A percentile compares a stretch with the other conserved stretches of the same genome.
These are phyloP conservation scores for Paecilomyces dactylethromorphus DNA, from an alignment of 2,329 filamentous ascomycete species.

Conservation along the genomic window DNA sequence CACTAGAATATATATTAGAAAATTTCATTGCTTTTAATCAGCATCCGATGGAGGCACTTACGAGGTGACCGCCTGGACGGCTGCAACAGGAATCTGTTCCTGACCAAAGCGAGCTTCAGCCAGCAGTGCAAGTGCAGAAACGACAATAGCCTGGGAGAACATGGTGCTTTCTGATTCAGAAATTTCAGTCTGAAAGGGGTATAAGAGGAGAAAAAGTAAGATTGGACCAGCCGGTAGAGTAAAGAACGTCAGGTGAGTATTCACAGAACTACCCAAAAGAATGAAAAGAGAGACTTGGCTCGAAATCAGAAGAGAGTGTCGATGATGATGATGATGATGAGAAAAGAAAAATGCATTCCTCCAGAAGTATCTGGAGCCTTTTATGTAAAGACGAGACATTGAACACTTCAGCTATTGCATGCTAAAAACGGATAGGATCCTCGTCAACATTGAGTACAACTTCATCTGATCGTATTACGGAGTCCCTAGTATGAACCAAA, in stretches of 20 bases:
- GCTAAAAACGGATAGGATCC: neutral
- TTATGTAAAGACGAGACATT: neutral
- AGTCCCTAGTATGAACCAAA: neutral
- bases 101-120: neutral
- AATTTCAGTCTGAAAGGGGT: neutral
- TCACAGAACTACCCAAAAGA: neutral
- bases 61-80: neutral
- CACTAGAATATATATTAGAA: neutral
- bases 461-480: neutral
- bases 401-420: neutral
- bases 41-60: neutral
- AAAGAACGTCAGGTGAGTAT: neutral
- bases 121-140: neutral
- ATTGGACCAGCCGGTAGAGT: neutral
- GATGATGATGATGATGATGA: too few relatives aligned
- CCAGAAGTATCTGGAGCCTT: neutral
- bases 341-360: neutral
- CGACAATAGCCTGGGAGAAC: neutral
- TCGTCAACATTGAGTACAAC: neutral
- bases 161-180: neutral
- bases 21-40: neutral
- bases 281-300: neutral
- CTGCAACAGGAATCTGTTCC: neutral
- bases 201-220: neutral
- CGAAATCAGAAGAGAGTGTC: neutral